phyloP scores from a whole-genome alignment of 345 rosid genomes.

The Eucalyptus curtisii region DNA sequence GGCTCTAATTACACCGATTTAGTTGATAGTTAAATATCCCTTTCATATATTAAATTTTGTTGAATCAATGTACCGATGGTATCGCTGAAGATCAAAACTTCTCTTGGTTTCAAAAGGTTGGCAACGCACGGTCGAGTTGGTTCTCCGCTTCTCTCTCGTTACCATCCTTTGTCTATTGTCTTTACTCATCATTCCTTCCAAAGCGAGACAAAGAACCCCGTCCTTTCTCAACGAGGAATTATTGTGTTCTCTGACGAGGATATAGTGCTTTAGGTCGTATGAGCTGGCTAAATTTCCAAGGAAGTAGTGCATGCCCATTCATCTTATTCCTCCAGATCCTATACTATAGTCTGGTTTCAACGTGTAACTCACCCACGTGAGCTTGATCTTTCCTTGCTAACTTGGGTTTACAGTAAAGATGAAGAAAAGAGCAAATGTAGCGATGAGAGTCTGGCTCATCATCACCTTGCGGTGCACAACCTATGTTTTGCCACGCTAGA shows the following conservation, averaged over 20 bases:
- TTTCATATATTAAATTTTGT: not conserved
- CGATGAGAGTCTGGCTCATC: not conserved
- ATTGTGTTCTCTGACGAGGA: not conserved
- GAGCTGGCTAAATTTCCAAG: not conserved
- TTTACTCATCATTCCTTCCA: not conserved
- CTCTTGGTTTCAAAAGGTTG: not conserved
- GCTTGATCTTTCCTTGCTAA: not conserved
- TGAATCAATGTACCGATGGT: not conserved
- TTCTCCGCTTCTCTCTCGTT: not conserved
- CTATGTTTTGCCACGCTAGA: not conserved
- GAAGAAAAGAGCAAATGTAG: not conserved
- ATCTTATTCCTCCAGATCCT: not conserved
- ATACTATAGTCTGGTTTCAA: not conserved
- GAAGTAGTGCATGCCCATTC: not conserved
- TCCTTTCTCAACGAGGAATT: not conserved
- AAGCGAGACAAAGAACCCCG: not conserved
- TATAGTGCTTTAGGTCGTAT: not conserved
- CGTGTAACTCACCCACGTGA: not conserved
- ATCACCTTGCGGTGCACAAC: not conserved
- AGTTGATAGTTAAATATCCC: not conserved
- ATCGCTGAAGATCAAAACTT: not conserved
- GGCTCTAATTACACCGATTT: fast-evolving
- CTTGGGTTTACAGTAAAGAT: not conserved
- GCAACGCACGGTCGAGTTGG: not conserved
- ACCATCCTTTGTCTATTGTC: not conserved